These are phyloP conservation scores for Coemansia sp. DNA, from an alignment of 192 early-diverging fungal species.

Conservation along the genomic window DNA sequence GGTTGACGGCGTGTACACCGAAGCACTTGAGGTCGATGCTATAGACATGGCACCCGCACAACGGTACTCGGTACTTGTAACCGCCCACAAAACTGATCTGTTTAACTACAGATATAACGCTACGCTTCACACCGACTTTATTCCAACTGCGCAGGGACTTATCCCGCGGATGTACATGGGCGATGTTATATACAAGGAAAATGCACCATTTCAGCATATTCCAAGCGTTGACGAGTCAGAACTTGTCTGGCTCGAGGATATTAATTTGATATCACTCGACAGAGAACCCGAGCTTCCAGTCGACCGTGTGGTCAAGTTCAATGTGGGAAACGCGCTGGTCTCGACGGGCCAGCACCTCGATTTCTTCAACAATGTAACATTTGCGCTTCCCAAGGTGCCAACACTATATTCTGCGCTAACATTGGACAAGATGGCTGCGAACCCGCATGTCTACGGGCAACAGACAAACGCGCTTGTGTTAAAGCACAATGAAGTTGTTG, in stretches of 20 bases:
- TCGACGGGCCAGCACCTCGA: slow-evolving; percentile 66
- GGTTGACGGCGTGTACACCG: slow-evolving; percentile 69
- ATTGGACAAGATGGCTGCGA: slow-evolving; percentile 49
- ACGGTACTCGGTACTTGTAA: slow-evolving; percentile 78
- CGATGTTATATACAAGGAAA: slow-evolving; percentile 59
- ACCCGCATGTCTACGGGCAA: slow-evolving; percentile 62
- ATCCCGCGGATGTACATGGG: slow-evolving; percentile 58
- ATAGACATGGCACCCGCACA: slow-evolving; percentile 71
- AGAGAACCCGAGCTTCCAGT: slow-evolving; percentile 51
- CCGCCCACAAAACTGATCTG: slow-evolving; percentile 58
- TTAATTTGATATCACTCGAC: slow-evolving; percentile 57
- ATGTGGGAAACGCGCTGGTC: slow-evolving; percentile 59
- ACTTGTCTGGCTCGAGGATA: slow-evolving; percentile 33
- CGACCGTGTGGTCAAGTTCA: slow-evolving; percentile 49
- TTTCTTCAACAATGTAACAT: slow-evolving; percentile 62
- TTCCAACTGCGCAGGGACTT: slow-evolving; percentile 48
- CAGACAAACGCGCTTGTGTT: slow-evolving; percentile 61
- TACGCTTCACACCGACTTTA: slow-evolving; percentile 58
- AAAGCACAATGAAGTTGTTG: slow-evolving; percentile 61
- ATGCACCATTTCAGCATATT: slow-evolving; percentile 50
- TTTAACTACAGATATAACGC: slow-evolving; percentile 71
- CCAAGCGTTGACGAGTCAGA: neutral
- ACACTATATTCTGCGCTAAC: slow-evolving; percentile 62
- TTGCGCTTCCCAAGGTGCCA: slow-evolving; percentile 61
- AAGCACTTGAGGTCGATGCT: slow-evolving; percentile 59